These are phyloP conservation scores for Vachellia collinsii DNA, from an alignment of 306 rosid genomes.

Conservation along the genomic window DNA sequence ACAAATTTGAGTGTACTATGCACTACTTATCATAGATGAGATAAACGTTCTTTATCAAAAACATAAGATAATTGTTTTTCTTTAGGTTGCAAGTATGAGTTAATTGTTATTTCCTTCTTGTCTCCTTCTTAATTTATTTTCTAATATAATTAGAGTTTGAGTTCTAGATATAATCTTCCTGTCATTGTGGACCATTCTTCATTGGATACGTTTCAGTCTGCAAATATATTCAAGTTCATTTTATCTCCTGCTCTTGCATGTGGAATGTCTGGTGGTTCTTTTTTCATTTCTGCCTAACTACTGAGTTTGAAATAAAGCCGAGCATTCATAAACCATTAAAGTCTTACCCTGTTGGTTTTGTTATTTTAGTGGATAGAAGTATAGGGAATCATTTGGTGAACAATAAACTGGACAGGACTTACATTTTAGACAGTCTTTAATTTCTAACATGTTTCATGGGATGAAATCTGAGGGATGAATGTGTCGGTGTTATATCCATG, in stretches of 20 bases:
- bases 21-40: not conserved
- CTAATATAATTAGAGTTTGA: slow-evolving; percentile 7
- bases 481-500: not conserved
- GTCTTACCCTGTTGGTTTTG: not conserved
- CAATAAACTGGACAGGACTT: not conserved
- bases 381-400: not conserved
- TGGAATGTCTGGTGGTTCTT: not conserved
- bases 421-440: not conserved
- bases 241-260: not conserved
- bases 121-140: slow-evolving; percentile 8
- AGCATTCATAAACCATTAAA: not conserved
- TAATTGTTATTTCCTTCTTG: not conserved
- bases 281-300: not conserved
- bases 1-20: not conserved
- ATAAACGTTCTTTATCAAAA: too few relatives aligned
- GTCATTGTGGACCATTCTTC: slow-evolving; percentile 1
- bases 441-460: not conserved
- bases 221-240: slow-evolving; percentile 6
- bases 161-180: slow-evolving; percentile 2
- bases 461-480: slow-evolving; percentile 1
- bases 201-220: not conserved
- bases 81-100: not conserved
- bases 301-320: not conserved
- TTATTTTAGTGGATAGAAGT: not conserved
- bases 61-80: not conserved